Evolutionary conservation across 331 rosid species (phyloP).

Genomic region (Pyrus hybrid): DNA sequence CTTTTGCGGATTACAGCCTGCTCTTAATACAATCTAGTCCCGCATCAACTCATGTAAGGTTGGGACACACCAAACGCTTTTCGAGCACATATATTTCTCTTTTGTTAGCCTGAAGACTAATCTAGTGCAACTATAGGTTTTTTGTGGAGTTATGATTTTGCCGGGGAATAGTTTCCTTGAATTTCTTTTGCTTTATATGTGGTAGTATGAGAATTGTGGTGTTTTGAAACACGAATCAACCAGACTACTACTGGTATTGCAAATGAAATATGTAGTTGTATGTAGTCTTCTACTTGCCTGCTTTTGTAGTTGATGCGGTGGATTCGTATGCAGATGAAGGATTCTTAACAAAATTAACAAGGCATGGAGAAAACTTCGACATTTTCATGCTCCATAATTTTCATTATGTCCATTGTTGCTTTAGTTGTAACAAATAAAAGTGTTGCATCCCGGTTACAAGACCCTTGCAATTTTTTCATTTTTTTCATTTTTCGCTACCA

Average conservation of each 20-base stretch:
- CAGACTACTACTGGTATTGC: background rate
- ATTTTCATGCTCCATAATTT: too few relatives aligned
- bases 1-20: background rate
- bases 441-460: too few relatives aligned
- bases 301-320: too few relatives aligned
- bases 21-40: background rate
- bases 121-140: background rate
- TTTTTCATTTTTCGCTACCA: too few relatives aligned
- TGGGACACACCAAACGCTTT: background rate
- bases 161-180: background rate
- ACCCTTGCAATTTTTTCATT: too few relatives aligned
- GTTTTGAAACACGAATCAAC: background rate
- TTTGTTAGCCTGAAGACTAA: background rate
- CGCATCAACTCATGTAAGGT: background rate
- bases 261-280: background rate
- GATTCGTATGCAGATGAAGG: too few relatives aligned
- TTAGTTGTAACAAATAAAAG: too few relatives aligned
- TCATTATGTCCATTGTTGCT: too few relatives aligned
- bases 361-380: too few relatives aligned
- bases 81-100: background rate
- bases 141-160: constrained; percentile 1
- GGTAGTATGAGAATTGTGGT: background rate
- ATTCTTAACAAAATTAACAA: too few relatives aligned
- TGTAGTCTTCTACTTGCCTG: too few relatives aligned
- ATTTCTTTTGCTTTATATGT: background rate